Percentiles rank a stretch among this genome's conserved stretches.
Evolutionary conservation across 768 basidiomycete species (phyloP).

Genomic region (Tephrocybe sp.): DNA sequence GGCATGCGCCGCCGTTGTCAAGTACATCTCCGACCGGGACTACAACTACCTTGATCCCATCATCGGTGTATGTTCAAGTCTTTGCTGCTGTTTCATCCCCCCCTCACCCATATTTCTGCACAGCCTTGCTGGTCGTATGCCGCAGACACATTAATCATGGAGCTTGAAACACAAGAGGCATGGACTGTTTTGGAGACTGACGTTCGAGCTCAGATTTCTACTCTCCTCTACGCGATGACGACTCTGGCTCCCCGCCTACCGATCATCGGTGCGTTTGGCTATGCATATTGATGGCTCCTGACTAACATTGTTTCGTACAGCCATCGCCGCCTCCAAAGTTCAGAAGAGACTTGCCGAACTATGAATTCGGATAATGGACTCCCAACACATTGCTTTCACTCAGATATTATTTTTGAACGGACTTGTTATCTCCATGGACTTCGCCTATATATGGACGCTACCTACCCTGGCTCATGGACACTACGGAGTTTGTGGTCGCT

Average conservation of each 20-base stretch:
- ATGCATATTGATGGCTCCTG: not conserved
- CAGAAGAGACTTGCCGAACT: constrained; percentile 38
- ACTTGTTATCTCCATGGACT: constrained; percentile 11
- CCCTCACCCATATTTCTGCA: constrained; percentile 9
- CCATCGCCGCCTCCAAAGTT: constrained; percentile 35
- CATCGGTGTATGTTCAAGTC: constrained; percentile 53
- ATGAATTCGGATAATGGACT: constrained; percentile 14
- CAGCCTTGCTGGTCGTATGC: constrained; percentile 73
- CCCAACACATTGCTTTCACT: not conserved
- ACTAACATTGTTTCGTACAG: constrained; percentile 20
- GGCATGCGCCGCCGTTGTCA: constrained; percentile 55
- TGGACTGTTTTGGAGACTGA: constrained; percentile 64
- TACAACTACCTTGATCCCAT: constrained; percentile 76
- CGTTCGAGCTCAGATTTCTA: constrained; percentile 57
- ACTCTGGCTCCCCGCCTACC: constrained; percentile 60
- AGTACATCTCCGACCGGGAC: constrained; percentile 61
- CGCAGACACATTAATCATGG: constrained; percentile 63
- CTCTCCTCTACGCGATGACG: constrained; percentile 63
- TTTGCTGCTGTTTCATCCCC: constrained; percentile 4
- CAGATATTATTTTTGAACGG: constrained; percentile 12
- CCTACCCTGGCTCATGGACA: constrained; percentile 16
- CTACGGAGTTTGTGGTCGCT: constrained; percentile 18
- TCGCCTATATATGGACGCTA: not conserved
- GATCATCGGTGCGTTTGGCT: constrained; percentile 40
- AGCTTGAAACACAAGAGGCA: constrained; percentile 62